phyloP scores from a whole-genome alignment of 2,329 filamentous ascomycete species.

The Aspergillus pseudoglaucus region DNA sequence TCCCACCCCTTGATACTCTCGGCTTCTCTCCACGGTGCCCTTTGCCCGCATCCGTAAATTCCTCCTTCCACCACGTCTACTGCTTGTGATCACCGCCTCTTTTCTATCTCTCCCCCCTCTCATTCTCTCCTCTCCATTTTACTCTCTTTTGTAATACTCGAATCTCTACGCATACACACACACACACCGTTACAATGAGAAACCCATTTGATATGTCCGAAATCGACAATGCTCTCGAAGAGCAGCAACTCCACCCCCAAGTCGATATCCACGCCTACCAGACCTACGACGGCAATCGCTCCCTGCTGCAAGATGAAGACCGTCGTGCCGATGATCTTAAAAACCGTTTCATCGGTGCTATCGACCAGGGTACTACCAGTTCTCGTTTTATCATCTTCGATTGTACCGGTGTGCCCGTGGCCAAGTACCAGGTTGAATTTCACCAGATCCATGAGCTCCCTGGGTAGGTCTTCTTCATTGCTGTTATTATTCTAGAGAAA shows the following conservation, averaged over 20 bases:
- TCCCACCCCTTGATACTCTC: neutral
- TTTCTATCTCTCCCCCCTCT: neutral
- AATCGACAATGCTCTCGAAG: constrained; percentile 14
- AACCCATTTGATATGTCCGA: constrained; percentile 30
- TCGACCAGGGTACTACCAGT: constrained; percentile 87
- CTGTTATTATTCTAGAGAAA: neutral
- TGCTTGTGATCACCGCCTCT: neutral
- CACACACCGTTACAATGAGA: constrained; percentile 11
- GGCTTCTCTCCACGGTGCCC: neutral
- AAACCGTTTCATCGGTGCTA: constrained; percentile 66
- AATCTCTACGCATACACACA: neutral
- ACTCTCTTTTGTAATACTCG: neutral
- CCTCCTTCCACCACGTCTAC: neutral
- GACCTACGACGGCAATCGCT: constrained; percentile 29
- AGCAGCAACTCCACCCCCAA: constrained; percentile 10
- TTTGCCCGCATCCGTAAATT: constrained; percentile 4
- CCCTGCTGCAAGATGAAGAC: constrained; percentile 28
- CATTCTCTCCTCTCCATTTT: neutral
- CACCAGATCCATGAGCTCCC: constrained; percentile 76
- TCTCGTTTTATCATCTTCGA: constrained; percentile 89
- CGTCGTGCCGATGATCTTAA: constrained; percentile 27
- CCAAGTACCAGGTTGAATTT: constrained; percentile 81
- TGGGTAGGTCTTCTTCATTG: constrained; percentile 56
- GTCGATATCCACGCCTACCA: constrained; percentile 23
- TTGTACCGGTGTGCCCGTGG: constrained; percentile 67